Percentiles rank a stretch among this genome's conserved stretches.
These are phyloP conservation scores for Pythium aquatile DNA, from an alignment of 352 stramenopile genomes.

Conservation along the genomic window DNA sequence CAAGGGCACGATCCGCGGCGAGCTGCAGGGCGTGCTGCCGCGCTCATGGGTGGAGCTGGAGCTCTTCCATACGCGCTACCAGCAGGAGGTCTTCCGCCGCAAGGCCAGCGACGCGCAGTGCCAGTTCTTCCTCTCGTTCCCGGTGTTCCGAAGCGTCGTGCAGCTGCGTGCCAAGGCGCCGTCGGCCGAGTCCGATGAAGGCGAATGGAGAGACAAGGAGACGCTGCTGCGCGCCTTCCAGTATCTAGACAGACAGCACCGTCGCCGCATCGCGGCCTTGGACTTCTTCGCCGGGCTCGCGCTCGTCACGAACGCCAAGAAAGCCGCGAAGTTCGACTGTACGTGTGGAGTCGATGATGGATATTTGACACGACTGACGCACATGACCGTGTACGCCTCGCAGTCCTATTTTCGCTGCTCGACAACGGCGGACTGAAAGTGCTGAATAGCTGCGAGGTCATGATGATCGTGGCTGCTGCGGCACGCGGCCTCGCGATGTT, in stretches of 20 bases:
- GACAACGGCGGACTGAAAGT: constrained; percentile 59
- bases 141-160: constrained; percentile 48
- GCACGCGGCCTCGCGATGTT: constrained; percentile 55
- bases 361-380: background rate
- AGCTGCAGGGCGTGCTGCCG: constrained; percentile 46
- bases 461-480: constrained; percentile 50
- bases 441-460: constrained; percentile 60
- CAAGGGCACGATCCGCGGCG: constrained; percentile 36
- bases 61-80: constrained; percentile 54
- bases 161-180: background rate
- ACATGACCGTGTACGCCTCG: background rate
- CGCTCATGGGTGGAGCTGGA: constrained; percentile 53
- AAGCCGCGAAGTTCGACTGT: constrained; percentile 67
- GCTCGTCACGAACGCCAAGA: constrained; percentile 62
- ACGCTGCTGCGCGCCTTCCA: constrained; percentile 48
- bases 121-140: constrained; percentile 57
- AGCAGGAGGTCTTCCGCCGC: constrained; percentile 51
- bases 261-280: constrained; percentile 35
- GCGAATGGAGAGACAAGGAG: constrained; percentile 31
- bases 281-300: constrained; percentile 67
- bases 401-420: constrained; percentile 61
- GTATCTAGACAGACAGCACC: constrained; percentile 30
- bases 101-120: constrained; percentile 27
- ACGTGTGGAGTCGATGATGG: constrained; percentile 4
- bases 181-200: background rate